Evolutionary conservation across 805 yeast genomes (phyloP).

Genomic region (Lipomyces starkeyi): DNA sequence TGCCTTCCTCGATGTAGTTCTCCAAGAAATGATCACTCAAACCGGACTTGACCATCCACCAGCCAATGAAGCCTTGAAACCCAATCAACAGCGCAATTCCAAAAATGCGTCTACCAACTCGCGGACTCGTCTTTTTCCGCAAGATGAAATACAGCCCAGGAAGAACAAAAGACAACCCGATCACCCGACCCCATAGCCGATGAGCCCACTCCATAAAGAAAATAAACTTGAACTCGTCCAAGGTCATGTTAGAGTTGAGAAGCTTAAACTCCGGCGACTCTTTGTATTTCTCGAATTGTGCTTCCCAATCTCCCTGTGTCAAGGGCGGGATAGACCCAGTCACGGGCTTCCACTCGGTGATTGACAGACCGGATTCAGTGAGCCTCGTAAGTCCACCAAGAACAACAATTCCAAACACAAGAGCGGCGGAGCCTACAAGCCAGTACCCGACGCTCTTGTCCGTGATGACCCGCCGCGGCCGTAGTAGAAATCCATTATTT

Average conservation of each 20-base stretch:
- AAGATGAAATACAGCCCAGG: conserved; percentile 86
- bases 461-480: conserved; percentile 17
- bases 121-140: conserved; percentile 66
- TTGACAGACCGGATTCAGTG: conserved; percentile 93
- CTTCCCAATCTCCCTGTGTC: conserved; percentile 80
- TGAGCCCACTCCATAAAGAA: conserved; percentile 98
- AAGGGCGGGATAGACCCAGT: conserved; percentile 94
- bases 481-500: conserved; percentile 1
- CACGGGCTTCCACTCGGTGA: conserved; percentile 98
- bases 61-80: conserved; percentile 93
- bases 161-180: conserved; percentile 79
- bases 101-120: conserved; percentile 68
- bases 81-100: conserved; percentile 82
- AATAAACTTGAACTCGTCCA: conserved; percentile 93
- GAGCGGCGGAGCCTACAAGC: conserved; percentile 82
- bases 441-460: conserved; percentile 71
- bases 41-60: conserved; percentile 99
- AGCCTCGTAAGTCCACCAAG: conserved; percentile 94
- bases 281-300: conserved; percentile 79
- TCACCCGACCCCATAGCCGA: conserved; percentile 87
- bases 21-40: conserved; percentile 77
- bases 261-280: conserved; percentile 90
- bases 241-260: conserved; percentile 82
- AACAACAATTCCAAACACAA: conserved; percentile 95
- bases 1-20: conserved; percentile 65